Base-by-base conservation (phyloP, 495 filamentous ascomycete genomes). In the Penicillium riverlandense region DNA sequence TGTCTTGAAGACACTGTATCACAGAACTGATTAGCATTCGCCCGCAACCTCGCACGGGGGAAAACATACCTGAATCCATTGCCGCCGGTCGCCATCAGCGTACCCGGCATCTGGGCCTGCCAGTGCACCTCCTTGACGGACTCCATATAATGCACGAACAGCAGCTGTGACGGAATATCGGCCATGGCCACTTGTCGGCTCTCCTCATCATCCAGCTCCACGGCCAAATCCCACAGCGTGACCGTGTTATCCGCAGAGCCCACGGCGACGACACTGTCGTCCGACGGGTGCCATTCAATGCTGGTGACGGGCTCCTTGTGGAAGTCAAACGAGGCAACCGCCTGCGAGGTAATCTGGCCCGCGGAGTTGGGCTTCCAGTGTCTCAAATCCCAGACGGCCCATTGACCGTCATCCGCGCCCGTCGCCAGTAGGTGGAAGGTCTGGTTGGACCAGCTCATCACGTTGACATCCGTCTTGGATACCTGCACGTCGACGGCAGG, bases 81-180 rank as follows among this genome's bases (percentile, higher is more conserved):
- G 45, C 86, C 83, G 10, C 92, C 92, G 6, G 92, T 98, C 8
- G 88, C 90, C 66, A 96, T 83, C 22, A 96, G 67, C 14, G 77
- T 78, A n/a, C 92, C 92, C 0, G 89, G 89, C 59, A 95, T 96
- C 69, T 98, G 92, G 14, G 84, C 84, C 65, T 98, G 92, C 90
- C 92, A 98, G 67, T 97, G 92, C 39, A 85, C 66, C 63, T 98
- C 92, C 77, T 96, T 97, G 41, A 90, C 88, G 52, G 82, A 76
- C 51, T 92, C 88, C 72, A 91, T 88, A 58, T 94, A 95, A 68
- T 98, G 92, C 53, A 96, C 87, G 69, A 98, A 98, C 49, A 98
- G 67, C 53, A 98, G 63, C 59, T 97, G 92, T 29, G 92, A 89
- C 41, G 92, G 92, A 50, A 98, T 88, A 47, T 92, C 92, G 43